Percentiles rank a stretch among this genome's conserved stretches.
Evolutionary conservation across 2,329 filamentous ascomycete genomes (phyloP).

Genomic region (Seiridium cupressi): DNA sequence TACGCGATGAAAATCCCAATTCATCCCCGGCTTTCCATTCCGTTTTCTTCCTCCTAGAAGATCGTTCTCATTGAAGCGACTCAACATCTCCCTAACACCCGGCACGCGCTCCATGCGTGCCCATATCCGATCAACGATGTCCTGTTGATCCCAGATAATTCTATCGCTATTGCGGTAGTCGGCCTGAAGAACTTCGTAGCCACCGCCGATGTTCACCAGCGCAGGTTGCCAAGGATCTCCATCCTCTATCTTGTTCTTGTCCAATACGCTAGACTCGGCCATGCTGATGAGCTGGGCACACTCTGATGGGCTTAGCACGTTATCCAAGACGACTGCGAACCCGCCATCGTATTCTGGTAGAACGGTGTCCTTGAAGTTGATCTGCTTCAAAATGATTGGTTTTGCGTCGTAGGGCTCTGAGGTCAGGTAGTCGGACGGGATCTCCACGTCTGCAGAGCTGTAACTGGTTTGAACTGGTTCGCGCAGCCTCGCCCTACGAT

Average conservation of each 20-base stretch:
- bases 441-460: conserved; percentile 31
- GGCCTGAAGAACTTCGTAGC: conserved; percentile 54
- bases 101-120: conserved; percentile 47
- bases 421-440: conserved; percentile 46
- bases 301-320: conserved; percentile 20
- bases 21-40: conserved; percentile 10
- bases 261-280: conserved; percentile 52
- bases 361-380: conserved; percentile 51
- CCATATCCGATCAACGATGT: conserved; percentile 63
- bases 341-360: conserved; percentile 51
- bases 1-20: conserved; percentile 48
- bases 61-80: conserved; percentile 27
- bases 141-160: conserved; percentile 70
- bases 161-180: conserved; percentile 69
- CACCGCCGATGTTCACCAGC: conserved; percentile 64
- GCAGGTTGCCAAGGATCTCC: conserved; percentile 62
- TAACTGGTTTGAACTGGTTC: conserved; percentile 28
- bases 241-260: conserved; percentile 31
- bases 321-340: conserved; percentile 62
- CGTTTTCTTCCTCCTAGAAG: conserved; percentile 36
- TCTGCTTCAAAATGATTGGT: conserved; percentile 42
- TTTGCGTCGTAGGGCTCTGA: conserved; percentile 37
- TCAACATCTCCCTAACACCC: conserved; percentile 39
- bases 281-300: conserved; percentile 41
- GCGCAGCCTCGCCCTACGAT: too few species aligned